Base-by-base conservation (phyloP, 768 basidiomycete genomes). In the Zangia roseola region DNA sequence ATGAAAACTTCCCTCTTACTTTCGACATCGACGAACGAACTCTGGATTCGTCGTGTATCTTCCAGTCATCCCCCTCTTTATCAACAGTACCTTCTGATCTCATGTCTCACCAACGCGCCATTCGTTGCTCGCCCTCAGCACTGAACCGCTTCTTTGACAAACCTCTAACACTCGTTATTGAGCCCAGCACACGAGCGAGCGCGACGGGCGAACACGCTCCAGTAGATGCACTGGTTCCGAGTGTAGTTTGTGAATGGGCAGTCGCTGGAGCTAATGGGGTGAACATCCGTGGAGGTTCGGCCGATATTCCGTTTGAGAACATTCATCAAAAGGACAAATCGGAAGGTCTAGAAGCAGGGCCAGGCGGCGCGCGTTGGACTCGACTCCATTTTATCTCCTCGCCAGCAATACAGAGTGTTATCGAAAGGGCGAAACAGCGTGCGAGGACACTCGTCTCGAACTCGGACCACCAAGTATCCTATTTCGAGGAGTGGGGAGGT, bases 141-240 rank as follows among this genome's bases (percentile, higher is more conserved):
- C 73, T 78, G 36, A 97, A 97, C 59, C 76, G 95, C 28, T 97
- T 91, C 80, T 90, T 84, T 65, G 94, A 98, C 72, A 98, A 97
- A 68, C 77, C 86, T 2, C 79, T 88, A 33, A 85, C 84, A 5
- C 70, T 97, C 45, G 79, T 91, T 40, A 84, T 97, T 31, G 94
- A 98, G 64, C 80, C 85, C 1, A 88, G 86, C 45, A 84, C 86
- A 2, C 83, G 90, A 31, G 89, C 91, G 6, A 90, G 92, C 33
- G 87, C 88, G 35, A 81, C 83, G 59, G 94, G 94, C 5, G 94
- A 97, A 69, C 94, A 95, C 64, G 88, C 91, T 0, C 86, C 90
- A 0, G 86, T 86, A 50, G 94, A 97, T 54, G 95, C 94, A 1
- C 74, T 97, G 13, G 83, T 94, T 2, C 94, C 94, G 0, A 90